Base-by-base conservation (phyloP, 345 rosid genomes). In the Aquilaria yunnanensis region DNA sequence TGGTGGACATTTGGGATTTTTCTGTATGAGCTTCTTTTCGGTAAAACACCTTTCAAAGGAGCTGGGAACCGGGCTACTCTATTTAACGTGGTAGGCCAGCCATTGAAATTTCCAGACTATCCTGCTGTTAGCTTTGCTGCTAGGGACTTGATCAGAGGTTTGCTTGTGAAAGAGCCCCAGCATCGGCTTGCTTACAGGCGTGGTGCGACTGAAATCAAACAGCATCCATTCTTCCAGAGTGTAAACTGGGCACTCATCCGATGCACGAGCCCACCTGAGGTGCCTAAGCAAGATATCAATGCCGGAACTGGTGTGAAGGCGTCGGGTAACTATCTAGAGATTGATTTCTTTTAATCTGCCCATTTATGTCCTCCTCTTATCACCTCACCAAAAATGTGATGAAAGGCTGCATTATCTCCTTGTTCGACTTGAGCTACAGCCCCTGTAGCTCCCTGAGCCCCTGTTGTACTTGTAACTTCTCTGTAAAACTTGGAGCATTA, bases 1-100 rank as follows among this genome's bases (percentile, higher is more conserved):
- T 88, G 96, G 96, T 88, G 92, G 96, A 85, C 92, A 0, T 83
- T 83, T 31, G 96, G 96, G 71, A 80, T 85, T 6, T 85, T 88
- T 65, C 87, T 88, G 0, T 81, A 85, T 47, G 96, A 88, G 80
- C 92, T 88, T 61, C 51, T 88, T 60, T 88, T 78, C 9, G 96
- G 96, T 57, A 74, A 69, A 71, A 85, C 92, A 0, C 96, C 96
- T 12, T 88, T 88, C 53, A 83, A 72, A 65, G 96, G 88, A 12
- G 77, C 80, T 2, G 88, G 70, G 37, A 87, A 84, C 64, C 75
- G 85, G 12, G 80, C 84, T 12, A 88, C 96, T 1, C 64, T 81
- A 31, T 75, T 80, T 13, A 88, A 88, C 13, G 83, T 85, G 32
- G 87, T 85, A 57, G 83, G 91, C 48, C 86, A 85, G 78, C 81